Percentiles rank a stretch among this genome's conserved stretches.
phyloP scores from a whole-genome alignment of 352 stramenopile genomes.

The Phytopythium vexans region DNA sequence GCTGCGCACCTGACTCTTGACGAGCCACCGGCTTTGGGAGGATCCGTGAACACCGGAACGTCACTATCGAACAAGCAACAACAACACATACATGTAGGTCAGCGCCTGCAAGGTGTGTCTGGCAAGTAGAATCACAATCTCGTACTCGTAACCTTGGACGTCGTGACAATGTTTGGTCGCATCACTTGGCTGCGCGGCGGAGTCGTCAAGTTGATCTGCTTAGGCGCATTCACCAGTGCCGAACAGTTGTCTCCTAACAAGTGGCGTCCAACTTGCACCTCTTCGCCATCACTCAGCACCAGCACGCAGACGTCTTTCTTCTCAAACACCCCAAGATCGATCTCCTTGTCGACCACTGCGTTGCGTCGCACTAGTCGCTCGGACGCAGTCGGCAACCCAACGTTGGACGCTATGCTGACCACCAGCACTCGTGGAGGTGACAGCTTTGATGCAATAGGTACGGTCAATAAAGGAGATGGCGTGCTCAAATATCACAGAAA shows the following conservation, averaged over 20 bases:
- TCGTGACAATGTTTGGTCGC: conserved; percentile 50
- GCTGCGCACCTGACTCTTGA: conserved; percentile 38
- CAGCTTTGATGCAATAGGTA: conserved; percentile 9
- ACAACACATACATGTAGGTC: conserved; percentile 6
- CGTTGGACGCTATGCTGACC: conserved; percentile 47
- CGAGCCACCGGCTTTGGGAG: conserved; percentile 32
- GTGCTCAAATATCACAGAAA: conserved; percentile 5
- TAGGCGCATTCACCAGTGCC: conserved; percentile 35
- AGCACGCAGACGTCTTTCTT: conserved; percentile 65
- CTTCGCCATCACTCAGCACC: conserved; percentile 71
- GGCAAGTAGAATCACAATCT: background rate
- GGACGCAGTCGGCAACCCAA: conserved; percentile 17
- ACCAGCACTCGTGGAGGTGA: conserved; percentile 44
- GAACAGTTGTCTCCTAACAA: conserved; percentile 38
- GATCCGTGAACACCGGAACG: conserved; percentile 41
- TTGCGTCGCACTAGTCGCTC: conserved; percentile 68
- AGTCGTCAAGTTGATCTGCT: conserved; percentile 58
- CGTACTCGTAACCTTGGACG: conserved; percentile 55
- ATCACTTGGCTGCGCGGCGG: conserved; percentile 39
- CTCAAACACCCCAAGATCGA: conserved; percentile 47
- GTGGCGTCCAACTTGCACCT: conserved; percentile 53
- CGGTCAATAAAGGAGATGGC: background rate
- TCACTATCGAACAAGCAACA: conserved; percentile 29
- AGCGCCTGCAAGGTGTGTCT: background rate
- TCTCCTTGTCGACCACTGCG: conserved; percentile 46